Conservation (phyloP, 495 filamentous ascomycete species). For the Astrocystis sublimbata region DNA sequence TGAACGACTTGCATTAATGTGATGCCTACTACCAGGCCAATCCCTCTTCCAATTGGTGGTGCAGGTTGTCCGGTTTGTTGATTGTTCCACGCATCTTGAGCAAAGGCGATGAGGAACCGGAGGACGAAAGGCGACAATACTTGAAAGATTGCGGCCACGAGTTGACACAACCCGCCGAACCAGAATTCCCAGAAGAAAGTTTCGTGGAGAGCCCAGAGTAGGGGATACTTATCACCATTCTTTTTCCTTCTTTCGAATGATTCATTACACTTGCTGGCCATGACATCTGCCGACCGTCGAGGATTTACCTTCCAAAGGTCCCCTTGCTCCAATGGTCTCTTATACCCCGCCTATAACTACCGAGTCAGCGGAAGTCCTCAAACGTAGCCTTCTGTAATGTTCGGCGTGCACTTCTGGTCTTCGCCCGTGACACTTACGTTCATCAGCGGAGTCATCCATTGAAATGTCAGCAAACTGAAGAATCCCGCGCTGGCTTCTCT, state of each 20-base stretch:
- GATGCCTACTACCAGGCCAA: constrained; percentile 76
- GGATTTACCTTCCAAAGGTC: constrained; percentile 91
- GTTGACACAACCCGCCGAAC: constrained; percentile 73
- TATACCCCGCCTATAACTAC: constrained; percentile 71
- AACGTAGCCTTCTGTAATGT: background rate
- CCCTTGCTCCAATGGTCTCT: constrained; percentile 75
- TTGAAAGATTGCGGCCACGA: constrained; percentile 68
- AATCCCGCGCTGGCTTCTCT: constrained; percentile 62
- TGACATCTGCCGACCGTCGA: constrained; percentile 63
- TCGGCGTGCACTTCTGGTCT: background rate
- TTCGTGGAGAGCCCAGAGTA: constrained; percentile 82
- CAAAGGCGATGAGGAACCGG: constrained; percentile 76
- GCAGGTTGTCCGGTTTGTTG: constrained; percentile 49
- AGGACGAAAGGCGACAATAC: constrained; percentile 74
- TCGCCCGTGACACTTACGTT: constrained; percentile 43
- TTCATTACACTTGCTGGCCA: constrained; percentile 63
- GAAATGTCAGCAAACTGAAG: constrained; percentile 61
- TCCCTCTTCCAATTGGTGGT: constrained; percentile 64
- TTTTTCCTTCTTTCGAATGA: constrained; percentile 67
- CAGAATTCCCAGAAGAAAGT: constrained; percentile 85
- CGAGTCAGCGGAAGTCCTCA: constrained; percentile 4
- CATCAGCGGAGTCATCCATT: constrained; percentile 73
- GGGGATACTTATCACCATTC: constrained; percentile 69
- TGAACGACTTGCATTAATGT: constrained; percentile 73
- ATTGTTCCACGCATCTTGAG: constrained; percentile 71